Base-by-base conservation (phyloP, 345 rosid genomes). In the Acer saccharum region DNA sequence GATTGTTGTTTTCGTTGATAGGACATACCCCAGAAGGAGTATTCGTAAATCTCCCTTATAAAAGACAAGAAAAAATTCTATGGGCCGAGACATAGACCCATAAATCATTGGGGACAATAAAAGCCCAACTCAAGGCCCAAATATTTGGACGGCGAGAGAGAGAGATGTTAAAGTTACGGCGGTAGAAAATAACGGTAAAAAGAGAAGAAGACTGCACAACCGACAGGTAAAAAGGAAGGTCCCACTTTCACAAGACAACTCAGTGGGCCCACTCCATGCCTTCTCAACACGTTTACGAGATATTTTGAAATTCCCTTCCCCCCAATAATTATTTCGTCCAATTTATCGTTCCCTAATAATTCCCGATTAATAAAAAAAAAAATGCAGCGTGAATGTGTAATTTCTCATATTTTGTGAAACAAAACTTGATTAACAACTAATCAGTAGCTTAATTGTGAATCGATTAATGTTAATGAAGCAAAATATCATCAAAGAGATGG, bases 191-290 rank as follows among this genome's bases (percentile, higher is more conserved):
- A 35, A 35, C 39, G 39, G 39, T 35, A 35, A 35, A 35, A 57
- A 57, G 20, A n/a, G 63, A 58, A 58, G 63, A n/a, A 74, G 73
- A 73, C 69, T 29, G 18, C 10, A 7, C 57, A 52, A 78, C 80
- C 71, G 71, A 71, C 80, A 71, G 1, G 44, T 17, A 8, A 6
- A 48, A 64, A 0, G 11, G 20, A 16, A 1, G 76, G 54, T 29
- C 65, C 66, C 60, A 43, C 67, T 10, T 5, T 55, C 21, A 23
- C 32, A 1, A n/a, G 13, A 29, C 74, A 58, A 43, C 46, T 44
- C 48, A 57, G 10, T 27, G 9, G n/a, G 17, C 2, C 18, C 62
- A 27, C 29, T 65, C 17, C 0, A 16, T 10, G 27, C 65, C 60
- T 8, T 41, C 58, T 21, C 43, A 17, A 50, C 62, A 48, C 10